These are phyloP conservation scores for Pleomassaria siparia DNA, from an alignment of 2,329 filamentous ascomycete species.

Conservation along the genomic window DNA sequence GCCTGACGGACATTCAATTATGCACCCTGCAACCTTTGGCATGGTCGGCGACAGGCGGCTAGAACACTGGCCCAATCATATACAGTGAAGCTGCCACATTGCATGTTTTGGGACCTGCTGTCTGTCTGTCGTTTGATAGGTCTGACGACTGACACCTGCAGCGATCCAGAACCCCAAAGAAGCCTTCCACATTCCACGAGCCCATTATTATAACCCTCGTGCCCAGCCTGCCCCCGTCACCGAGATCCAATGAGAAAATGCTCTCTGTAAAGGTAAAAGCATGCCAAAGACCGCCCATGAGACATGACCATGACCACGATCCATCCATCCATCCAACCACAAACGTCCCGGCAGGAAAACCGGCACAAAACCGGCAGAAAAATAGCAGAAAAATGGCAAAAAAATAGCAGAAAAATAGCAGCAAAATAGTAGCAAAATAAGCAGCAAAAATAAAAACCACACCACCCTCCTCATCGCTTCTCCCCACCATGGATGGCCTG, in stretches of 20 bases:
- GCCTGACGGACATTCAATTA: conserved; percentile 12
- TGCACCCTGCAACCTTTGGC: conserved; percentile 10
- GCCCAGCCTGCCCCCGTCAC: conserved; percentile 15
- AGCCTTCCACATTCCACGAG: conserved; percentile 14
- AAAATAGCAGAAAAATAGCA: too few relatives aligned
- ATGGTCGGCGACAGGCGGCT: conserved; percentile 24
- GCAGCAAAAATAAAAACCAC: conserved; percentile 24
- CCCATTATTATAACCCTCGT: conserved; percentile 7
- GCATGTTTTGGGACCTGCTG: conserved; percentile 22
- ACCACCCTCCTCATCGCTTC: conserved; percentile 3
- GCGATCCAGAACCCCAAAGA: conserved; percentile 26
- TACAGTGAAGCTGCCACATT: conserved; percentile 14
- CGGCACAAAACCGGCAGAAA: too few relatives aligned
- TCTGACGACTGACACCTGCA: conserved; percentile 17
- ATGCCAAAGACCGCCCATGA: too few relatives aligned
- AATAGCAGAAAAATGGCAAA: too few relatives aligned
- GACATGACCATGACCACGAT: conserved; percentile 14
- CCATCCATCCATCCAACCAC: conserved; percentile 23
- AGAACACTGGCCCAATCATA: conserved; percentile 35
- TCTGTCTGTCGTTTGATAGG: conserved; percentile 22
- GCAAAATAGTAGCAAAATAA: too few relatives aligned
- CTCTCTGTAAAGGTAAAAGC: conserved; percentile 1
- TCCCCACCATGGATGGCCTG: conserved; percentile 9
- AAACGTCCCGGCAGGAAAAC: conserved; percentile 6
- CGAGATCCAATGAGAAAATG: conserved; percentile 24